Percentiles rank a stretch among this genome's conserved stretches.
Evolutionary conservation across 495 filamentous ascomycete species (phyloP).

Genomic region (Hyaloscypha finlandica): DNA sequence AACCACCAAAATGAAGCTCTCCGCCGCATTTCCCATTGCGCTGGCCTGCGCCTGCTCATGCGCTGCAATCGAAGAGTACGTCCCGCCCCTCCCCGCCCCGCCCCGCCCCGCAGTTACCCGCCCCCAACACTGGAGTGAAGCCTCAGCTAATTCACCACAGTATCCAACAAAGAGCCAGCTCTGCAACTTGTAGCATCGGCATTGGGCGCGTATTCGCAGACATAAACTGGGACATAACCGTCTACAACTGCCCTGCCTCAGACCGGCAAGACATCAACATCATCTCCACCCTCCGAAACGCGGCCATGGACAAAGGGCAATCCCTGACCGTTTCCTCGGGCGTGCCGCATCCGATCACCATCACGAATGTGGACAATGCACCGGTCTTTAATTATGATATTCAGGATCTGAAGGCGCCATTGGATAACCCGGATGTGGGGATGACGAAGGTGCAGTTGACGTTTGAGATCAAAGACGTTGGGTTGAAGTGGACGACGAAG

Average conservation of each 20-base stretch:
- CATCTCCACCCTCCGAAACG: slow-evolving; percentile 78
- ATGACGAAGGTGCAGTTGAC: slow-evolving; percentile 13
- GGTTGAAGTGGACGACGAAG: slow-evolving; percentile 6
- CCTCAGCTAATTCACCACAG: neutral
- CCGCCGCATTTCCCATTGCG: neutral
- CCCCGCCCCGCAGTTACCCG: neutral
- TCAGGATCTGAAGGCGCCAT: slow-evolving; percentile 9
- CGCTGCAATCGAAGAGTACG: slow-evolving; percentile 10
- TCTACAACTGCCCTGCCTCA: slow-evolving; percentile 16
- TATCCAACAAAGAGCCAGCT: neutral
- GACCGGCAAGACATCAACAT: slow-evolving; percentile 63
- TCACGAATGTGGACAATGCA: slow-evolving; percentile 26
- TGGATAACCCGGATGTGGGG: slow-evolving; percentile 1
- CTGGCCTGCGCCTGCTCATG: slow-evolving; percentile 3
- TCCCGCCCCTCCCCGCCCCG: no score
- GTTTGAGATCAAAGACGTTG: slow-evolving; percentile 4
- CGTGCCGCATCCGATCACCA: slow-evolving; percentile 31
- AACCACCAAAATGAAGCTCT: slow-evolving; percentile 12
- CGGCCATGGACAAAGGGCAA: slow-evolving; percentile 82
- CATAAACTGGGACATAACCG: slow-evolving; percentile 19
- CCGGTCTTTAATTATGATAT: slow-evolving; percentile 13
- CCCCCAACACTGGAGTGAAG: neutral
- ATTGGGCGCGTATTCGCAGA: slow-evolving; percentile 10
- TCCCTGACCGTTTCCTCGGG: slow-evolving; percentile 75
- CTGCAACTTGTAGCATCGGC: slow-evolving; percentile 18